Percentiles rank a stretch among this genome's conserved stretches.
These are phyloP conservation scores for Mycocentrospora acerina DNA, from an alignment of 2,329 filamentous ascomycete genomes.

Conservation along the genomic window DNA sequence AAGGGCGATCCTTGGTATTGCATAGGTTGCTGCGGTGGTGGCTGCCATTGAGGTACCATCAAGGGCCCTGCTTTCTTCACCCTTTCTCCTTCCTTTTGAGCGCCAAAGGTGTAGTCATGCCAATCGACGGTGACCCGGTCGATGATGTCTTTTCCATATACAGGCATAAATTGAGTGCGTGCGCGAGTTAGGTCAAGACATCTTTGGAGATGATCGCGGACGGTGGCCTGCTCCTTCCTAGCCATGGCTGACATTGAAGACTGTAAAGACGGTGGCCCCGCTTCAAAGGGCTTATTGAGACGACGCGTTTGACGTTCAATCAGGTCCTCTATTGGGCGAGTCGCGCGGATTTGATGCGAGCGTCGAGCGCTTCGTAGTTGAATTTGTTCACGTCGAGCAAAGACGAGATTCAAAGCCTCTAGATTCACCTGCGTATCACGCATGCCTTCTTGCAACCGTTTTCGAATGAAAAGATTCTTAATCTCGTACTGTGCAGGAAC, in stretches of 20 bases:
- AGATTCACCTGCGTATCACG: conserved; percentile 68
- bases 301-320: conserved; percentile 67
- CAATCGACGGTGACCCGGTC: conserved; percentile 66
- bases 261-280: conserved; percentile 62
- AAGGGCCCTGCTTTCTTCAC: conserved; percentile 13
- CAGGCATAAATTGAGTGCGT: conserved; percentile 74
- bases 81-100: conserved; percentile 44
- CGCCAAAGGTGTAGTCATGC: conserved; percentile 35
- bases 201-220: conserved; percentile 72
- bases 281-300: conserved; percentile 52
- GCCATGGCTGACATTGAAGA: conserved; percentile 69
- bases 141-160: conserved; percentile 81
- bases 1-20: conserved; percentile 3
- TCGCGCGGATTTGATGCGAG: conserved; percentile 58
- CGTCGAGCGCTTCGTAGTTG: conserved; percentile 56
- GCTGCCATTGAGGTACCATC: conserved; percentile 6
- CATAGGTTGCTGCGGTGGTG: conserved; percentile 7
- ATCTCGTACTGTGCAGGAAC: conserved; percentile 72
- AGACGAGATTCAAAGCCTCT: conserved; percentile 76
- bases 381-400: conserved; percentile 64
- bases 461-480: conserved; percentile 70
- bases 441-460: conserved; percentile 62
- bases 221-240: conserved; percentile 69
- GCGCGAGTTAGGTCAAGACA: conserved; percentile 79
- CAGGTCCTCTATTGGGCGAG: conserved; percentile 68